phyloP scores from a whole-genome alignment of 2,329 filamentous ascomycete species.

The Fusarium illudens region DNA sequence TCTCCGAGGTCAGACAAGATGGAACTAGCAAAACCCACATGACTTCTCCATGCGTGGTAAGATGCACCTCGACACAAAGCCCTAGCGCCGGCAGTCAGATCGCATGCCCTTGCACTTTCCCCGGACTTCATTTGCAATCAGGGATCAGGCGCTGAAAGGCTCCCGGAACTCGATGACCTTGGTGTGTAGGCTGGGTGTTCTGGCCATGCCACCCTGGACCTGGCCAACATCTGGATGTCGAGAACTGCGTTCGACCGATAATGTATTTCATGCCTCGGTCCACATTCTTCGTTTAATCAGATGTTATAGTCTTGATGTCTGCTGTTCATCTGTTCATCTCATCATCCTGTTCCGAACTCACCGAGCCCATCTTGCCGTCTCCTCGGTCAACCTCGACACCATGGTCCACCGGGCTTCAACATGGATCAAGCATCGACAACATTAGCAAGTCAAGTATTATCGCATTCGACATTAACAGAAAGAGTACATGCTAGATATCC shows the following conservation, averaged over 20 bases:
- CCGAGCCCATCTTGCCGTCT: neutral
- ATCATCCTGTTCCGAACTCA: neutral
- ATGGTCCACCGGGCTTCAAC: neutral
- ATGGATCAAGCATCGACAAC: neutral
- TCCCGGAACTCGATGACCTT: neutral
- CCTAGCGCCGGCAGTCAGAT: neutral
- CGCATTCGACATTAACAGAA: conserved; percentile 5
- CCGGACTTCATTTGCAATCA: neutral
- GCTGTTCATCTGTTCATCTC: neutral
- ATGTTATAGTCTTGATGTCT: neutral
- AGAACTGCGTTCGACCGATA: neutral
- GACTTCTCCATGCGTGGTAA: neutral
- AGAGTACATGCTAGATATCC: conserved; percentile 19
- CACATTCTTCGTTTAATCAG: neutral
- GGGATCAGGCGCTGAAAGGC: neutral
- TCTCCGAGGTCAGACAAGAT: neutral
- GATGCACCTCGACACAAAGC: neutral
- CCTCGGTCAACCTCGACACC: neutral
- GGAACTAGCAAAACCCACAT: neutral
- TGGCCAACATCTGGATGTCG: too few relatives aligned
- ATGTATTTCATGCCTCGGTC: neutral
- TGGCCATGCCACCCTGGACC: neutral
- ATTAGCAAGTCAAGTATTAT: neutral
- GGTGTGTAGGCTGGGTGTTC: too few relatives aligned
- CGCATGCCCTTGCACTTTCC: neutral